Conservation (phyloP, 345 rosid species). For the Brassica carinata region DNA sequence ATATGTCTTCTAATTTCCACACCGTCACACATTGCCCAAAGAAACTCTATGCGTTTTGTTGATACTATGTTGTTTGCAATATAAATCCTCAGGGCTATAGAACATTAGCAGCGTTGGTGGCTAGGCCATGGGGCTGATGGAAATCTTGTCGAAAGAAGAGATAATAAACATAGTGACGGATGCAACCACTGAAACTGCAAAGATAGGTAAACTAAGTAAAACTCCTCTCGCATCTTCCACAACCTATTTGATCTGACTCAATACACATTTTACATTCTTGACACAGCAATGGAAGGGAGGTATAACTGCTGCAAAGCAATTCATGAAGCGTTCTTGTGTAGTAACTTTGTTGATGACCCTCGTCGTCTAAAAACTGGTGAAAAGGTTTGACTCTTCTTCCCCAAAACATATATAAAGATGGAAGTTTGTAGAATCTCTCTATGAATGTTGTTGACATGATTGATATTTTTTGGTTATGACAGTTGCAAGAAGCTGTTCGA, state of each 20-base stretch:
- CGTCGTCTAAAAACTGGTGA: conserved; percentile 52
- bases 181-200: conserved; percentile 65
- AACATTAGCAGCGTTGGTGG: conserved; percentile 68
- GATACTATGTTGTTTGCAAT: conserved; percentile 13
- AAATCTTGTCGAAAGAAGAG: conserved; percentile 76
- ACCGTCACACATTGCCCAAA: neutral
- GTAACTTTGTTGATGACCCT: conserved; percentile 60
- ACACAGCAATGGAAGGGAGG: conserved; percentile 80
- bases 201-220: conserved; percentile 57
- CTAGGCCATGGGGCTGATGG: conserved; percentile 84
- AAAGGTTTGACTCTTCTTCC: conserved; percentile 53
- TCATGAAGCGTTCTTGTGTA: conserved; percentile 56
- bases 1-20: neutral
- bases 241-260: conserved; percentile 9
- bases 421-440: neutral
- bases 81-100: conserved; percentile 69
- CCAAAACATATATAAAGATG: neutral
- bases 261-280: neutral
- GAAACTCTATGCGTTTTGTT: neutral
- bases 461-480: conserved; percentile 27
- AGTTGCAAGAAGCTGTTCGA: conserved; percentile 85
- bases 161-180: conserved; percentile 65
- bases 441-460: neutral
- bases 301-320: conserved; percentile 80
- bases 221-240: neutral